These are phyloP conservation scores for Colletotrichum siamense DNA, from an alignment of 2,329 filamentous ascomycete species.

Conservation along the genomic window DNA sequence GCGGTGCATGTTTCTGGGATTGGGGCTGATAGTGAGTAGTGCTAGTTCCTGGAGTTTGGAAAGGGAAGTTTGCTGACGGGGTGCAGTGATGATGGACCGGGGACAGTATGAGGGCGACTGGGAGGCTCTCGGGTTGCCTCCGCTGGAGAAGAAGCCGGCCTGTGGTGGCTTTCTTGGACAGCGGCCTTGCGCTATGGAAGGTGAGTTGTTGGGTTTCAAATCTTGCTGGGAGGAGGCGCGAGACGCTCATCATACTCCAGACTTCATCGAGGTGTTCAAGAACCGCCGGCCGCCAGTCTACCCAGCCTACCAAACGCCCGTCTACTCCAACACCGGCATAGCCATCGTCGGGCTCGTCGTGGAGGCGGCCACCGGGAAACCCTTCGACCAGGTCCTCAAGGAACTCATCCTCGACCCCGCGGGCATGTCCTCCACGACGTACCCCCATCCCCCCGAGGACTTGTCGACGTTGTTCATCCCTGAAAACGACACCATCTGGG, in stretches of 20 bases:
- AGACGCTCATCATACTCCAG: neutral
- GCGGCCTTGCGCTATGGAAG: slow-evolving; percentile 31
- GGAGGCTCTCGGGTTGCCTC: slow-evolving; percentile 36
- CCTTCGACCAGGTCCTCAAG: slow-evolving; percentile 43
- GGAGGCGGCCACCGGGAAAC: slow-evolving; percentile 45
- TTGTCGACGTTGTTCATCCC: slow-evolving; percentile 40
- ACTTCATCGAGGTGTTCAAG: slow-evolving; percentile 32
- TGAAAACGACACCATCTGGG: slow-evolving; percentile 36
- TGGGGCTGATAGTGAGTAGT: slow-evolving; percentile 37
- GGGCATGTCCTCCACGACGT: slow-evolving; percentile 45
- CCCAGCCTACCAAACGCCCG: slow-evolving; percentile 46
- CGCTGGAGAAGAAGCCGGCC: slow-evolving; percentile 31
- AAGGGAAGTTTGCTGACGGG: neutral
- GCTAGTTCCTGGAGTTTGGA: neutral
- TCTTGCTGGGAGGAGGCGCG: no score
- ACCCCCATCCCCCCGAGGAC: slow-evolving; percentile 33
- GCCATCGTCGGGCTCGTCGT: slow-evolving; percentile 49
- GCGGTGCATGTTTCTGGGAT: slow-evolving; percentile 52
- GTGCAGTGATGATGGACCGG: slow-evolving; percentile 37
- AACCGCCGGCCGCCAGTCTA: slow-evolving; percentile 41
- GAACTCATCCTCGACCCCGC: slow-evolving; percentile 46
- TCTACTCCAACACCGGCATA: slow-evolving; percentile 56
- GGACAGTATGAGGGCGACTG: slow-evolving; percentile 31
- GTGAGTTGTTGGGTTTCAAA: neutral
- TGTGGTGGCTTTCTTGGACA: slow-evolving; percentile 41